Evolutionary conservation across 345 rosid genomes (phyloP).

Genomic region (Salix suchowensis): DNA sequence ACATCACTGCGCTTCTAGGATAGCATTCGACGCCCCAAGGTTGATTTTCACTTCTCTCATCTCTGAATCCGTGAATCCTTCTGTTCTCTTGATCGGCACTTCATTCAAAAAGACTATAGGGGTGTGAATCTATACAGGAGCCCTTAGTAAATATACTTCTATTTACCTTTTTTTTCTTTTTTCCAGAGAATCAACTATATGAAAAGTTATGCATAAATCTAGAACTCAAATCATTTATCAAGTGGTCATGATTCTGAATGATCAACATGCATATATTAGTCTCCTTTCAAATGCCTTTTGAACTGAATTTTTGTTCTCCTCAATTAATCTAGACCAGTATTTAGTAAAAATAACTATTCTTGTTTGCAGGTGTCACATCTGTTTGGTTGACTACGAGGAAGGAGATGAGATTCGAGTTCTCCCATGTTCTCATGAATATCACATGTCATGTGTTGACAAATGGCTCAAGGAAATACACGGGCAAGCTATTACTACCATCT

Average conservation of each 20-base stretch:
- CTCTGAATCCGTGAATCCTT: too few species aligned
- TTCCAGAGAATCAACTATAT: neutral
- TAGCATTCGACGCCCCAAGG: neutral
- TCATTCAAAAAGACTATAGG: neutral
- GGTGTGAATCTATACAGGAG: neutral
- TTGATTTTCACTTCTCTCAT: too few species aligned
- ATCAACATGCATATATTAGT: neutral
- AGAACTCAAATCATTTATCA: neutral
- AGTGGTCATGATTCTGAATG: neutral
- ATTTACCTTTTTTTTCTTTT: neutral
- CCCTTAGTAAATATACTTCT: neutral
- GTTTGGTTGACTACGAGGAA: slow-evolving; percentile 25
- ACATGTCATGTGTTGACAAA: slow-evolving; percentile 22
- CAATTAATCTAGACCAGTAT: neutral
- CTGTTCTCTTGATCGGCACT: neutral
- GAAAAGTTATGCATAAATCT: neutral
- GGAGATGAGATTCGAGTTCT: slow-evolving; percentile 25
- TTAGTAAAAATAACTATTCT: neutral
- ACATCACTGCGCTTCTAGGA: neutral
- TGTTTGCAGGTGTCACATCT: slow-evolving; percentile 22
- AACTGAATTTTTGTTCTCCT: neutral
- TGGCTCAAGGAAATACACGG: slow-evolving; percentile 27
- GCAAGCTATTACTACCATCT: neutral
- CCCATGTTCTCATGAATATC: slow-evolving; percentile 27
- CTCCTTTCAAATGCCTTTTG: neutral